A percentile compares a stretch with the other conserved stretches of the same genome.
Conservation (phyloP, 106 monocot species). For the Agapanthus africanus region DNA sequence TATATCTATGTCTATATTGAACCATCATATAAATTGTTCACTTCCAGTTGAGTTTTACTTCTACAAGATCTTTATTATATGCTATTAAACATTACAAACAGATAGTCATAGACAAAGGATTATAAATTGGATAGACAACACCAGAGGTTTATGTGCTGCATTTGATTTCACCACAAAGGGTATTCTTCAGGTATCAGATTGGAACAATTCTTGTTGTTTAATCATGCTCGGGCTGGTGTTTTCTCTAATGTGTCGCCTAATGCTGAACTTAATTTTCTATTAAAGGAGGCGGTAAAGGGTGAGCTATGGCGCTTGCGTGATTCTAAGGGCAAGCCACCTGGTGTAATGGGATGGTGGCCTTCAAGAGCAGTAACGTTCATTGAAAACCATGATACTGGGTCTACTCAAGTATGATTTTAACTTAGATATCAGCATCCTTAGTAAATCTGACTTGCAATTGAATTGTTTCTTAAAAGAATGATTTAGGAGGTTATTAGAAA, state of each 20-base stretch:
- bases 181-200: conserved; percentile 64
- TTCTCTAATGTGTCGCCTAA: neutral
- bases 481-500: neutral
- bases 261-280: neutral
- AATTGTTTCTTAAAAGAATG: neutral
- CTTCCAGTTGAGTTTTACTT: neutral
- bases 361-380: conserved; percentile 80
- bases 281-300: conserved; percentile 75
- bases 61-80: neutral
- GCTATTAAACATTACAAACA: conserved; percentile 8
- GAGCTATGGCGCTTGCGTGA: conserved; percentile 83
- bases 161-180: conserved; percentile 98
- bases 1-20: no score
- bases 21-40: neutral
- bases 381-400: conserved; percentile 92
- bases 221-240: neutral
- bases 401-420: conserved; percentile 56
- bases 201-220: neutral
- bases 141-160: conserved; percentile 67
- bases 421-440: neutral
- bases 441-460: neutral
- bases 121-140: conserved; percentile 69
- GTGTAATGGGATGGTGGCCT: conserved; percentile 92
- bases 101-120: conserved; percentile 77
- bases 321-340: conserved; percentile 62